Evolutionary conservation across 148 eudicot species (phyloP), one percentile per base, ranked within the genome.

Genomic region (Fagopyrum tataricum): DNA sequence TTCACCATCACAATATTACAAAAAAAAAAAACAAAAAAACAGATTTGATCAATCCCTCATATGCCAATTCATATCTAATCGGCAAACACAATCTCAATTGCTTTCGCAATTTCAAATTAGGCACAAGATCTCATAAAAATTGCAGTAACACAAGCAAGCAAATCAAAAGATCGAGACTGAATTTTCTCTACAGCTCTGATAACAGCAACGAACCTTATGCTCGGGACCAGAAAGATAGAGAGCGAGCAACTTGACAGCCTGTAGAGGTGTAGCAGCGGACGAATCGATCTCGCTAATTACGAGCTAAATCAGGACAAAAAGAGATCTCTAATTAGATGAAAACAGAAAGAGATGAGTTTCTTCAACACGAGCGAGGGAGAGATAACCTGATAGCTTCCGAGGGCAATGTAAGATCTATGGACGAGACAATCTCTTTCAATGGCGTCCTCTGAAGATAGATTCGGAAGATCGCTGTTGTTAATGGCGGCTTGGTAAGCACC

Each of bases 401-500:
- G 94, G 47, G 98, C 96, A 77, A 93, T 90, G 89, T 93, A 93
- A 75, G 98, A 93, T 74, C 97, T 79, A 81, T 87, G 87, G 31
- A 93, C 90, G 78, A 91, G 81, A 47, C 76, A 85, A 48, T 93
- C 98, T 17, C 94, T 66, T 77, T 93, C 98, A 49, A 89, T 55
- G 72, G 80, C 73, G 21, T 93, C 98, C 9, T 89, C 98, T 0
- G 64, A 77, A 41, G 97, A 87, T 40, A 93, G 95, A 81, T 86
- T 86, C 0, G 92, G 85, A 53, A 93, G 76, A 8, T 91, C 92
- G 84, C 97, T 87, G 82, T 79, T 87, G 84, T 93, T 93, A 53
- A 89, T 91, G 7, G 98, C 98, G 1, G 95, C 81, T 68, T 93
- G 98, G 73, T 86, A 91, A 2, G 98, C 97, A 15, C 98, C 98